Evolutionary conservation across 2,329 filamentous ascomycete species (phyloP), one percentile per base, ranked within the genome.

Genomic region (Pseudogymnoascus sp.): DNA sequence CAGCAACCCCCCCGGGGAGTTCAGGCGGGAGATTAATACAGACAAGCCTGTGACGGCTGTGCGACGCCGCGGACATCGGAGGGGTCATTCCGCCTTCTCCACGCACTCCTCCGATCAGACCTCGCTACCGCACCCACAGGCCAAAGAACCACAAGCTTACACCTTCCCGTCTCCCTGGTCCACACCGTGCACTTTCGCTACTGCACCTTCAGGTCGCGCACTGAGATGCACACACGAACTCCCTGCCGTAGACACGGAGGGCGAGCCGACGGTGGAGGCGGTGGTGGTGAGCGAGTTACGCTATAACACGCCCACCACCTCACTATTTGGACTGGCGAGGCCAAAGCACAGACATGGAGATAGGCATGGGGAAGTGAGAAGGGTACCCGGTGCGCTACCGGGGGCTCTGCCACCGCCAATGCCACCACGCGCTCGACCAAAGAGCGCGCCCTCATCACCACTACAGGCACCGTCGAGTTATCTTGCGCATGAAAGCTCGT

Each of bases 161-260:
- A 82, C 85, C 1, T 97, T 97, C 70, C 76, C 79, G 18, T 94
- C 89, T 41, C 92, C 91, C 0, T 97, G 93, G 93, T 86, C 90
- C 63, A 89, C 90, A 14, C 82, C 82, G 41, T 97, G 93, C 74
- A 89, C 92, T 63, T 97, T 97, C 73, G 79, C 83, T 14, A 94
- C 91, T 0, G 88, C 89, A 37, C 80, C 85, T 61, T 87, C 83
- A 43, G 92, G 93, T 2, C 86, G 88, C 59, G 87, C 83, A 61
- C 75, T 95, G 12, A 85, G 85, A 71, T 92, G 89, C 73, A 85
- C 85, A 61, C 90, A 95, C 72, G 76, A 82, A n/a, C 77, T 91
- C 1, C 64, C 66, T 30, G 57, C 62, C 9, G 64, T 70, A 12
- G 65, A 65, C 22, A 61, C 60, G 1, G 30, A 57, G 28, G 30